Base-by-base conservation (phyloP, 2,329 filamentous ascomycete genomes). In the Botrytis cinerea region DNA sequence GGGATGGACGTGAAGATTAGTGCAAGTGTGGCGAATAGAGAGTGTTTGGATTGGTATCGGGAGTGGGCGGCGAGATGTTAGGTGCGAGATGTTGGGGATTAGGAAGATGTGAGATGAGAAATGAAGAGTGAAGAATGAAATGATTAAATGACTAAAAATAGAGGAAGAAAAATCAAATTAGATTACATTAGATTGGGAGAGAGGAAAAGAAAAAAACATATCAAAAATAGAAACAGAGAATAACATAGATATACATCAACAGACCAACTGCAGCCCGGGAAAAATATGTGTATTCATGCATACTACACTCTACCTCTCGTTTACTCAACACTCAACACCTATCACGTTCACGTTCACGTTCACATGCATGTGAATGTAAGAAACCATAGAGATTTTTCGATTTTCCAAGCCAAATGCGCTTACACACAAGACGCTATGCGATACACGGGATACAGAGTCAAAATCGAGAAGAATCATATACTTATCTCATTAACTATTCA, bases 11-110 rank as follows among this genome's bases (percentile, higher is more conserved):
- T 98, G 76, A 95, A 94, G 85, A 96, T 93, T 0, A 94, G 94
- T 67, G 94, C 95, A 0, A 97, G 93, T 79, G 95, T 98, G n/a
- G 93, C 94, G 7, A 98, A 98, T 82, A 91, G 93, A 2, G 92
- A 91, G 77, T 94, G 95, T 76, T 83, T 99, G 77, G 91, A 93
- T 59, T 98, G 94, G 92, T 98, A 98, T 83, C 87, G 89, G 76
- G 84, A 87, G 46, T 98, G 95, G 95, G 89, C 91, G 14, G 51
- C 57, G 51, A 74, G 46, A 6, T 71, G 74, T 62, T 22, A 38
- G 38, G 38, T 38, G 7, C 20, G 22, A n/a, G 48, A 51, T 25
- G 5, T n/a, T 54, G 48, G 12, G 25, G 4, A 16, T 54, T 16
- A 9, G 28, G 14, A 28, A 18, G 9, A 22, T 8, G 5, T 22